Evolutionary conservation across 1,139 yeast species (phyloP).

Genomic region (Candida anutae): DNA sequence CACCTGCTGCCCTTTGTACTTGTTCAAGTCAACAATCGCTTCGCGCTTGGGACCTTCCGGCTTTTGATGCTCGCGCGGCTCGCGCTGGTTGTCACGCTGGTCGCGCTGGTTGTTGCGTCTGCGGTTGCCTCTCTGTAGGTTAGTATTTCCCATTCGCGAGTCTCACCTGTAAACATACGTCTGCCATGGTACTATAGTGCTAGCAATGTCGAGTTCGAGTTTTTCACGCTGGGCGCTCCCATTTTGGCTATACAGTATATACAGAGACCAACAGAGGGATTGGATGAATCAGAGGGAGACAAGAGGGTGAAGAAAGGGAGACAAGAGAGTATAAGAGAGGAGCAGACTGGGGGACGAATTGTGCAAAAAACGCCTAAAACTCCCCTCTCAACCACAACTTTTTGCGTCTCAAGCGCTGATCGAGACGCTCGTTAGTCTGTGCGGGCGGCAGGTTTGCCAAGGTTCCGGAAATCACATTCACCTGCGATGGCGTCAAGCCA

Average conservation of each 20-base stretch:
- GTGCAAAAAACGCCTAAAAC: conserved; percentile 9
- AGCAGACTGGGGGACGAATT: too few relatives aligned
- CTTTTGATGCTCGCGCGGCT: conserved; percentile 26
- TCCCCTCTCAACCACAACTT: conserved; percentile 59
- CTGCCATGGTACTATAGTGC: conserved; percentile 1
- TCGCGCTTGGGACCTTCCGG: conserved; percentile 81
- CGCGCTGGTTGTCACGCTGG: conserved; percentile 11
- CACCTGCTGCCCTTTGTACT: conserved; percentile 66
- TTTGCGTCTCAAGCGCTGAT: conserved; percentile 42
- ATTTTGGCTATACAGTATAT: too few relatives aligned
- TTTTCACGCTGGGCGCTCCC: too few relatives aligned
- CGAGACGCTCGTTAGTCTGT: conserved; percentile 4
- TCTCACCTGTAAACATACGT: neutral
- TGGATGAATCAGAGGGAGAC: too few relatives aligned
- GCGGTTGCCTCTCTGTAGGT: conserved; percentile 7
- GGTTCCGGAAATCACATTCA: conserved; percentile 20
- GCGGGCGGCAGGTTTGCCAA: conserved; percentile 10
- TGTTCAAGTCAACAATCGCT: conserved; percentile 77
- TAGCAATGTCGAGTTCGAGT: too few relatives aligned
- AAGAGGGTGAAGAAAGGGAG: too few relatives aligned
- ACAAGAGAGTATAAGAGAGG: too few relatives aligned
- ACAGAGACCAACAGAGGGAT: too few relatives aligned
- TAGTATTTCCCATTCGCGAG: neutral
- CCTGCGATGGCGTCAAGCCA: conserved; percentile 21
- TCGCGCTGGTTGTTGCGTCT: conserved; percentile 18